These are phyloP conservation scores for Gamarada debralockiae DNA, from an alignment of 495 filamentous ascomycete genomes.

Conservation along the genomic window DNA sequence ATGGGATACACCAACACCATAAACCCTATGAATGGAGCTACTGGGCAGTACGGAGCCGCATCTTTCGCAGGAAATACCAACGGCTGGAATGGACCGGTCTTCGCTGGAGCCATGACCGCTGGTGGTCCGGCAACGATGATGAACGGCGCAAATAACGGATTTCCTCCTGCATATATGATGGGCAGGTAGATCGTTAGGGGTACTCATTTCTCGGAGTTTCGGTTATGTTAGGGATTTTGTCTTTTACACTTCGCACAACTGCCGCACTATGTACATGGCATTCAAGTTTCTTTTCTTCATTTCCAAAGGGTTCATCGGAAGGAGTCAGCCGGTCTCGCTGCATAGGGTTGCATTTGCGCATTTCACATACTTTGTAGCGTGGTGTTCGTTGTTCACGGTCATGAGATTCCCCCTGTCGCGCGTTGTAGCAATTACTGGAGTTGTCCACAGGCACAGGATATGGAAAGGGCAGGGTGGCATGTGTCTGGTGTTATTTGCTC, in stretches of 20 bases:
- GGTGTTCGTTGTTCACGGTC: conserved; percentile 26
- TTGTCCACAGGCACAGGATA: conserved; percentile 20
- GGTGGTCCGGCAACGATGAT: conserved; percentile 37
- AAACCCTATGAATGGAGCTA: conserved; percentile 34
- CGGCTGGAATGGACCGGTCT: conserved; percentile 39
- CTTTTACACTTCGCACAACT: not conserved
- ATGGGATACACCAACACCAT: conserved; percentile 22
- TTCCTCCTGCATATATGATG: conserved; percentile 57
- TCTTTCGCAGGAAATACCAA: conserved; percentile 36
- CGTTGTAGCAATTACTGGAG: conserved; percentile 25
- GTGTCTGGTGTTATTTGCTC: conserved; percentile 19
- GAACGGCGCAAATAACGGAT: conserved; percentile 43
- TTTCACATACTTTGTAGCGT: conserved; percentile 26
- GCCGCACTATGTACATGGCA: conserved; percentile 1
- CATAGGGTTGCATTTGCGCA: conserved; percentile 23
- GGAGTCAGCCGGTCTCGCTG: conserved; percentile 20
- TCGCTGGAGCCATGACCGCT: conserved; percentile 33
- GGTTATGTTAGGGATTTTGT: not conserved
- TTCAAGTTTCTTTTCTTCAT: conserved; percentile 5
- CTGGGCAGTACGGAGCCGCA: conserved; percentile 39
- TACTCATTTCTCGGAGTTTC: not conserved
- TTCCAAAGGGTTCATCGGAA: conserved; percentile 18
- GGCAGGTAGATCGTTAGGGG: conserved; percentile 39
- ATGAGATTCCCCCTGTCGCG: conserved; percentile 28
- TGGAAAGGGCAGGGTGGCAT: conserved; percentile 21